These are phyloP conservation scores for Eucalyptus lansdowneana DNA, from an alignment of 345 rosid species.

Conservation along the genomic window DNA sequence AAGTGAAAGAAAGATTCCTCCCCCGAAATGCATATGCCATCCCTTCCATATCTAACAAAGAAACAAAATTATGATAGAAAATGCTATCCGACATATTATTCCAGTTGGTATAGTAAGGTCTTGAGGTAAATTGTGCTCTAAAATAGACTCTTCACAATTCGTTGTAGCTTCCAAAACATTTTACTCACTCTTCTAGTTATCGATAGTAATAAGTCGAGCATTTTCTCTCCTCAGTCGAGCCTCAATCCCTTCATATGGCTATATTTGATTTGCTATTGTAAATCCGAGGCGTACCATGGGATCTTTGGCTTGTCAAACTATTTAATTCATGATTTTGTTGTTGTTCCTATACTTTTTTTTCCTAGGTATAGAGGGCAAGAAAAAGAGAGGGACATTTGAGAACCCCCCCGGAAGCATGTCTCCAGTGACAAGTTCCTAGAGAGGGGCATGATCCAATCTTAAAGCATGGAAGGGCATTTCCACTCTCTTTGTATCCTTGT, in stretches of 20 bases:
- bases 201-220: background rate
- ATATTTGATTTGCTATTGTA: background rate
- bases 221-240: background rate
- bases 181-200: background rate
- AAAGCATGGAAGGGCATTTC: background rate
- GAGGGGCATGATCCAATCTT: background rate
- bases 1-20: background rate
- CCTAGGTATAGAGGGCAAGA: background rate
- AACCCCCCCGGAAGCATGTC: background rate
- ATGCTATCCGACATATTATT: background rate
- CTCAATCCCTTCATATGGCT: background rate
- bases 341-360: background rate
- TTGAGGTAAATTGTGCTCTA: background rate
- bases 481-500: background rate
- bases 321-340: background rate
- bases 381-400: background rate
- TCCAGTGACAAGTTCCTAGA: background rate
- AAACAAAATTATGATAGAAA: background rate
- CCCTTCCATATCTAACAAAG: background rate
- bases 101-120: background rate
- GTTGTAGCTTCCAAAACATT: background rate
- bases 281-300: background rate
- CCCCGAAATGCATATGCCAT: background rate
- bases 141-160: background rate
- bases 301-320: background rate